phyloP scores from a whole-genome alignment of 2,329 filamentous ascomycete species.

The Stachybotrys chartarum region DNA sequence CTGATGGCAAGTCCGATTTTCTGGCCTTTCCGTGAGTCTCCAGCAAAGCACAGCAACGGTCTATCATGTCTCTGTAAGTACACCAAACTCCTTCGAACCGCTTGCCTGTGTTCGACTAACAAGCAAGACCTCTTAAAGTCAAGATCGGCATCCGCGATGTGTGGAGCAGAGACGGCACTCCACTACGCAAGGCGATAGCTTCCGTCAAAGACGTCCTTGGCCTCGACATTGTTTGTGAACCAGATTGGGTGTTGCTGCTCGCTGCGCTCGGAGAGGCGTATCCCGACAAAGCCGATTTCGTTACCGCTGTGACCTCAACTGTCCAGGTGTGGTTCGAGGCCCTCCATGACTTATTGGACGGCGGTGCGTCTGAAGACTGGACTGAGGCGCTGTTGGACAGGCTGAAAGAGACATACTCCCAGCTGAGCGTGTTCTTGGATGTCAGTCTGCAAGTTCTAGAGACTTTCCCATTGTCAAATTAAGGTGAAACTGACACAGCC shows the following conservation, averaged over 20 bases:
- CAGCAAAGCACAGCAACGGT: too few relatives aligned
- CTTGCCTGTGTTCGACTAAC: neutral
- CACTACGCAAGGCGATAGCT: conserved; percentile 23
- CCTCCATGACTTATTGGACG: conserved; percentile 33
- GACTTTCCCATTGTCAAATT: neutral
- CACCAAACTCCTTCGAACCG: neutral
- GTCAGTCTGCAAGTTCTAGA: conserved; percentile 13
- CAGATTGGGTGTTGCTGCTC: conserved; percentile 36
- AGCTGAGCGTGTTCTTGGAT: conserved; percentile 28
- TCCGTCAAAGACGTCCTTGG: conserved; percentile 28
- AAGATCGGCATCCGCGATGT: conserved; percentile 34
- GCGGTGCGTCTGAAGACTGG: conserved; percentile 31
- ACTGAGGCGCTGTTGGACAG: conserved; percentile 33
- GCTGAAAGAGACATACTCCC: conserved; percentile 10
- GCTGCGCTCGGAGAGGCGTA: conserved; percentile 28
- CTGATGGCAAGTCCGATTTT: too few relatives aligned
- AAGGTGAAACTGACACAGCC: neutral
- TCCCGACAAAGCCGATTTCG: conserved; percentile 31
- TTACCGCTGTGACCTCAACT: conserved; percentile 25
- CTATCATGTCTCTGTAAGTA: conserved; percentile 9
- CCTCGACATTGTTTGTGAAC: conserved; percentile 27
- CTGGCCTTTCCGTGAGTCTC: too few relatives aligned
- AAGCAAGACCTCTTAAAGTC: conserved; percentile 32
- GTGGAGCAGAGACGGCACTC: conserved; percentile 28
- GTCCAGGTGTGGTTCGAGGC: conserved; percentile 32